A percentile compares a stretch with the other conserved stretches of the same genome.
Conservation (phyloP, 2,329 filamentous ascomycete species). For the Fusarium pininemorale region DNA sequence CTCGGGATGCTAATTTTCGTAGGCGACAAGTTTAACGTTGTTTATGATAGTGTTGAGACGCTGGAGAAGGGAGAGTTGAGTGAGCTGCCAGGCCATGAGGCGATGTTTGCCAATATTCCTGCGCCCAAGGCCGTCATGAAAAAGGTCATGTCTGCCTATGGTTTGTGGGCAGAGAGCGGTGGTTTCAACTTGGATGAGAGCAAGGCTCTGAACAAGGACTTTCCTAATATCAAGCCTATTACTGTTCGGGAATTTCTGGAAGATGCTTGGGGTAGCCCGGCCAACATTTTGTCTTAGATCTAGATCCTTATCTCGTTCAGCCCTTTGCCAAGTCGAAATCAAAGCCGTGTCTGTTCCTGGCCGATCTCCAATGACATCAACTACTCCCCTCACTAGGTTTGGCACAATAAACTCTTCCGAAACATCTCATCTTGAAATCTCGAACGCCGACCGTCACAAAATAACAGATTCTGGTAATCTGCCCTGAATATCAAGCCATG, state of each 20-base stretch:
- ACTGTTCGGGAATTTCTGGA: neutral
- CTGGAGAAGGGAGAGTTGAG: constrained; percentile 6
- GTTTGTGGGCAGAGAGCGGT: neutral
- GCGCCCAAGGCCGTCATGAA: neutral
- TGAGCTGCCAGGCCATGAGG: neutral
- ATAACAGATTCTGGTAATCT: neutral
- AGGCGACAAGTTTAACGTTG: neutral
- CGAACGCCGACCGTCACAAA: neutral
- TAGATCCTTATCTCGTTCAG: too few species aligned
- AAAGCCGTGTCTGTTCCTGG: neutral
- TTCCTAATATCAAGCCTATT: neutral
- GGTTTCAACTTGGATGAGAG: constrained; percentile 1
- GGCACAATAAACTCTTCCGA: neutral
- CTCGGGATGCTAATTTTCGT: neutral
- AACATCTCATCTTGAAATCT: neutral
- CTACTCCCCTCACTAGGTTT: neutral
- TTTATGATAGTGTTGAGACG: neutral
- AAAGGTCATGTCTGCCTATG: neutral
- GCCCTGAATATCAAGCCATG: constrained; percentile 21
- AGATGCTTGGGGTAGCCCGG: neutral
- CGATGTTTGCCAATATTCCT: neutral
- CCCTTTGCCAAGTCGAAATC: neutral
- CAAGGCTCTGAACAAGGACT: neutral
- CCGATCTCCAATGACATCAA: neutral
- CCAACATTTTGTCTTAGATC: neutral